Base-by-base conservation (phyloP, 2,329 filamentous ascomycete genomes). In the Neodidymelliopsis sp. region DNA sequence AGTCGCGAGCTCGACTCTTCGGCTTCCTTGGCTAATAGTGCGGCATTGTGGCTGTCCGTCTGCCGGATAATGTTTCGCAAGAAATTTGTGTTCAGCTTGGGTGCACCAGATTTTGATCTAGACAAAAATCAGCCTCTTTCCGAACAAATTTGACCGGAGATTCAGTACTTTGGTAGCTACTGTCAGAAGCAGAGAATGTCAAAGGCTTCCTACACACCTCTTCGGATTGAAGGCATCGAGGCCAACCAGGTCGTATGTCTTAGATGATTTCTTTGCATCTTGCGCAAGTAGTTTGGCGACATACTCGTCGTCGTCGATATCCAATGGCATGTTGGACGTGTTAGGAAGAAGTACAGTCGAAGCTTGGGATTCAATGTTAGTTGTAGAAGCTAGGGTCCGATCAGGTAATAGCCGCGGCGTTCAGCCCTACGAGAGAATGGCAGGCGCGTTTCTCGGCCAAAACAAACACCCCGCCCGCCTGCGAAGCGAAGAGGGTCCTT, bases 11-110 rank as follows among this genome's bases (percentile, higher is more conserved):
- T 81, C 0, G 91, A 86, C 58, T 97, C 92, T 36, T 88, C 85
- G 19, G 87, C 86, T 71, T 97, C 93, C 66, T 87, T 95, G 1
- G 89, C 90, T 13, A 91, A 83, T 22, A 97, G 79, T 1, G 90
- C 89, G 18, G 89, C 85, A 80, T 99, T 99, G 74, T 99, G 93
- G 43, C 75, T 88, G 62, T 95, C 89, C 7, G 91, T 95, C 59
- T 94, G 89, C 56, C 87, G 88, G 54, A 99, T 90, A 47, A 97
- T 89, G 64, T 94, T 88, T 49, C 86, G 86, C 30, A 99, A 77
- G 69, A 97, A 97, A 24, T 89, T 84, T 0, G 90, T 97, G 65
- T 99, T 97, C 3, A 93, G 92, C 69, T 93, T 97, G 1, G 90
- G 90, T 56, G 81, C 83, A 41, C 86, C 84, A 59, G 83, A 82